Base-by-base conservation (phyloP, 305 asterid genomes). In the Lippia alba region DNA sequence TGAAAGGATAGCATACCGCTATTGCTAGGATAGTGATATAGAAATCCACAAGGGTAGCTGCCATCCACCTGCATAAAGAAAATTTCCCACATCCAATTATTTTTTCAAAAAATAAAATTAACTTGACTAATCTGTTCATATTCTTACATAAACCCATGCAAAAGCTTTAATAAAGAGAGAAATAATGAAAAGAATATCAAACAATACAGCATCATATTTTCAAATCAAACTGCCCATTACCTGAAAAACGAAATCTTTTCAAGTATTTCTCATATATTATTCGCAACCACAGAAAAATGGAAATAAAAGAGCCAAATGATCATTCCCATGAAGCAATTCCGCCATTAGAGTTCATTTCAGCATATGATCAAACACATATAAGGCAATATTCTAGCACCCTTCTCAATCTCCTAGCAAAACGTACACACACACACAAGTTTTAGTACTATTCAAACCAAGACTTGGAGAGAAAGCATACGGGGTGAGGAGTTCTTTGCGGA, bases 61-160 rank as follows among this genome's bases (percentile, higher is more conserved):
- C 77, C 97, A 89, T 86, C 98, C 98, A 92, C 85, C 98, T 92
- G 91, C 33, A 70, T 32, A 51, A 49, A 30, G 64, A 58, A 44
- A 40, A 12, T 59, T 15, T 49, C 24, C 56, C 32, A 51, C 19
- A 17, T 62, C 48, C 40, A 18, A 36, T 15, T 34, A 36, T 36
- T 36, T 36, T 36, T 34, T 34, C 40, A 44, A 11, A 44, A 44
- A 10, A 44, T 44, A 3, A 44, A 44, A 10, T 44, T 44, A 44
- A 10, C 49, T 44, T 44, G 49, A 44, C 10, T 44, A 44, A 44
- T 44, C 49, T 44, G 14, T 44, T 44, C 49, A 44, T 36, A 36
- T 36, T 5, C 5, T 44, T 44, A 11, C 49, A 44, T 44, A 44
- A 44, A 56, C 45, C 45, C 49, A 10, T 36, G 41, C 9, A 44